Evolutionary conservation across 345 rosid species (phyloP).

Genomic region (Hibiscus syriacus): DNA sequence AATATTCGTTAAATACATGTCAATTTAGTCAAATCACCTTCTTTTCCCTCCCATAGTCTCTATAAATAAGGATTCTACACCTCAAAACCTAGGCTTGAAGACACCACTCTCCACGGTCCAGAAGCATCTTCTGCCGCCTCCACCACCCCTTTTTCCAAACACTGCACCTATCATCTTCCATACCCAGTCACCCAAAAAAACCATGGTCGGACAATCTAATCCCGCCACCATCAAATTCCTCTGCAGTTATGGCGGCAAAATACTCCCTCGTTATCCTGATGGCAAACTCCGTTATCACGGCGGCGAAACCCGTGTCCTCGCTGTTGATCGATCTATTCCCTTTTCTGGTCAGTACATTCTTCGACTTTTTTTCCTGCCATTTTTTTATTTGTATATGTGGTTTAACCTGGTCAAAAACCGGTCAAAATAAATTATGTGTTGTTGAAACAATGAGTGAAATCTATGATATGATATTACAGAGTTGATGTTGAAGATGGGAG

Average conservation of each 20-base stretch:
- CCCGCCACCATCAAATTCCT: conserved; percentile 61
- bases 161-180: neutral
- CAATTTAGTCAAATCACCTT: no score
- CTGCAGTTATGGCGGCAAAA: conserved; percentile 85
- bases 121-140: conserved; percentile 9
- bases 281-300: conserved; percentile 84
- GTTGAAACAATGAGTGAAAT: no score
- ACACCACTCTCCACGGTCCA: conserved; percentile 5
- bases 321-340: conserved; percentile 64
- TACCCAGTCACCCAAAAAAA: neutral
- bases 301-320: conserved; percentile 81
- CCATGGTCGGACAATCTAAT: conserved; percentile 32
- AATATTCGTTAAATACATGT: no score
- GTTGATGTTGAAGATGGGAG: no score
- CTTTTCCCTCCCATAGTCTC: neutral
- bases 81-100: conserved; percentile 33
- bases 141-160: neutral
- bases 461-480: no score
- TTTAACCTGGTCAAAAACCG: neutral
- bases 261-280: conserved; percentile 74
- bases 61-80: conserved; percentile 33
- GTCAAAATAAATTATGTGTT: neutral
- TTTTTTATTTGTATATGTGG: neutral
- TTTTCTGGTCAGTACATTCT: conserved; percentile 47
- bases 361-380: neutral